Conservation (phyloP, 2,329 filamentous ascomycete species). For the Elsinoe ampelina region DNA sequence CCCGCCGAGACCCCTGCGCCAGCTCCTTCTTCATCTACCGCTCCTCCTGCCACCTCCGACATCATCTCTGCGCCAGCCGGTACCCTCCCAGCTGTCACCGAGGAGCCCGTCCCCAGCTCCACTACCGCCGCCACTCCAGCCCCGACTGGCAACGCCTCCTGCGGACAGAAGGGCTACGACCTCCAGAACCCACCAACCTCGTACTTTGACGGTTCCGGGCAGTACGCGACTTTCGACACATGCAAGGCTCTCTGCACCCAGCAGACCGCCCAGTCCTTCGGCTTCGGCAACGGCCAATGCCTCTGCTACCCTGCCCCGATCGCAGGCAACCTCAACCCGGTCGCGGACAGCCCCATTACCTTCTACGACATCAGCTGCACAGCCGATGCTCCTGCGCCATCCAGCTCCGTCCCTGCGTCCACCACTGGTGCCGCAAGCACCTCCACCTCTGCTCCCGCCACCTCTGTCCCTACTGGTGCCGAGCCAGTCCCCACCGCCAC, state of each 20-base stretch:
- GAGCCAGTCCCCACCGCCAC: neutral
- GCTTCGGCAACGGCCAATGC: neutral
- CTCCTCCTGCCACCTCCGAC: neutral
- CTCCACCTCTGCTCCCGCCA: neutral
- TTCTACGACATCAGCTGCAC: slow-evolving; percentile 13
- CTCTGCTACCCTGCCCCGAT: slow-evolving; percentile 7
- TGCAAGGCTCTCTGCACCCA: slow-evolving; percentile 7
- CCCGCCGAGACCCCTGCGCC: slow-evolving; percentile 3
- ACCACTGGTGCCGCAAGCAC: neutral
- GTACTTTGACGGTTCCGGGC: slow-evolving; percentile 1
- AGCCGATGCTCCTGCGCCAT: neutral
- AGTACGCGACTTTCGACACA: slow-evolving; percentile 2
- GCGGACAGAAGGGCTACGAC: slow-evolving; percentile 9
- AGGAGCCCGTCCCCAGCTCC: slow-evolving; percentile 8
- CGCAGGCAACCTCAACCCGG: slow-evolving; percentile 10
- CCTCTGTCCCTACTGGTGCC: neutral
- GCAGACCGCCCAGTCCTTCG: slow-evolving; percentile 3
- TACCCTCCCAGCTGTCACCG: slow-evolving; percentile 3
- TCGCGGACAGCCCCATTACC: slow-evolving; percentile 5
- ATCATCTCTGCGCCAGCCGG: neutral
- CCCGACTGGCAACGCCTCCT: neutral
- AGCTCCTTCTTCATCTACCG: neutral
- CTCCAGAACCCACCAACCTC: neutral
- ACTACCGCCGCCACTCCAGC: neutral
- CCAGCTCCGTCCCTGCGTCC: neutral